Evolutionary conservation across 805 yeast genomes (phyloP).

Genomic region (fission yeast (Schizosaccharomyces pombe)): ASM294v3 CU329670.1:2018501-2019000

Average conservation of each 20-base stretch:
- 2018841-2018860: neutral
- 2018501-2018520: slow-evolving; percentile 91
- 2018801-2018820: slow-evolving; percentile 56
- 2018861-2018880: neutral
- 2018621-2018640: slow-evolving; percentile 81
- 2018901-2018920: slow-evolving; percentile 13
- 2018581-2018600: slow-evolving; percentile 53
- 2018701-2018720: slow-evolving; percentile 49
- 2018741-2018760: slow-evolving; percentile 74
- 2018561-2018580: slow-evolving; percentile 48
- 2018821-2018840: neutral
- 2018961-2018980: slow-evolving; percentile 96
- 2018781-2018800: slow-evolving; percentile 67
- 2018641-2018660: slow-evolving; percentile 89
- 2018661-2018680: slow-evolving; percentile 83
- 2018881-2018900: neutral
- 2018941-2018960: slow-evolving; percentile 77
- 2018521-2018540: slow-evolving; percentile 56
- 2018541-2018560: slow-evolving; percentile 45
- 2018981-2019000: slow-evolving; percentile 85
- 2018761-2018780: slow-evolving; percentile 75
- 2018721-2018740: slow-evolving; percentile 74
- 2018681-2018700: slow-evolving; percentile 53
- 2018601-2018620: slow-evolving; percentile 89
- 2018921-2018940: slow-evolving; percentile 83